Base-by-base conservation (phyloP, 1,284 basidiomycete species). In the Fomes fomentarius region DNA sequence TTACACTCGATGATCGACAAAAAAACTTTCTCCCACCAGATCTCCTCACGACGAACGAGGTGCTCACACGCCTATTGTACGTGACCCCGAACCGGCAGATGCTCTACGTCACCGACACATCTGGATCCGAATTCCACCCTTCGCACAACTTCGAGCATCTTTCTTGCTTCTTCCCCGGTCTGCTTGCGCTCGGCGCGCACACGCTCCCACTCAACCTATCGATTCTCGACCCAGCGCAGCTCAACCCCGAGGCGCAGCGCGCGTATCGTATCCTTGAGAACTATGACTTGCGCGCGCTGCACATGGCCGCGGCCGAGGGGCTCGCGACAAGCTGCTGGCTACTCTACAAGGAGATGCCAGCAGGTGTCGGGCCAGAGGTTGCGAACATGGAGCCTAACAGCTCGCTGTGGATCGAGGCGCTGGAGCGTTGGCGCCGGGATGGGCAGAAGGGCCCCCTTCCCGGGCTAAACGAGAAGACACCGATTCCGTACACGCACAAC, bases 161-260 rank as follows among this genome's bases (percentile, higher is more conserved):
- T 47, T 84, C 89, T 10, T 91, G 90, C 70, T 92, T 92, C 75
- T 76, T 91, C 44, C 87, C 88, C 0, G 90, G 88, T 15, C 70
- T 91, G n/a, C 76, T 92, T 52, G 87, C 89, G 1, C 78, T 92
- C 15, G 89, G 90, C 48, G 85, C 74, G 0, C 78, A 85, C 54
- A 77, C 79, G 4, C 76, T 89, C 43, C 81, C 83, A 30, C 69
- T 89, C 34, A 82, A 82, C 39, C 68, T 84, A 40, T 78, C 83
- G 51, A 66, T 79, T 49, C 73, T 85, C 35, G 69, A 79, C 62
- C 63, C 78, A 35, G 63, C 69, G 31, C 68, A 72, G 40, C 72
- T 79, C n/a, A 66, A 66, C 21, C 50, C 53, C 4, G 66, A 64
- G 39, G 64, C 61, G 10, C 58, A 48, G 28, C 61, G 61, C 14